Base-by-base conservation (phyloP, 345 rosid genomes). In the Fremontodendron californicum region DNA sequence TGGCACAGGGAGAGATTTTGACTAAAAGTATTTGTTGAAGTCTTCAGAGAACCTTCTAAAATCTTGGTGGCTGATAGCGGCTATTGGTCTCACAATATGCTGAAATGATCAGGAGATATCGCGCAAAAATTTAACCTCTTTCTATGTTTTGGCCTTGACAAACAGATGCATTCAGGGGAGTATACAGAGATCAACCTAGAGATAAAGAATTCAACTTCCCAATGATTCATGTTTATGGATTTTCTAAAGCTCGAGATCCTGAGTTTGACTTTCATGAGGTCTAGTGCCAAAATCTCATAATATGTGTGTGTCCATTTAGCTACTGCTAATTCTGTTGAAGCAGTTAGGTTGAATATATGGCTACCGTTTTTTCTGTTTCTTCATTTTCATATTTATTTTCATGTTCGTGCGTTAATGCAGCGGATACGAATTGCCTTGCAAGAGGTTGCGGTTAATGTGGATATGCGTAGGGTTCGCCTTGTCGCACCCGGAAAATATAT, bases 251-350 rank as follows among this genome's bases (percentile, higher is more conserved):
- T 75, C 52, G 82, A 78, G 99, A 93, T 86, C 97, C 95, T 6
- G 97, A 94, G 71, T 94, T 91, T 55, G 98, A 94, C 85, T 91
- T 93, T 73, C 95, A 94, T 21, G 91, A 93, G 98, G 98, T 91
- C 61, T 71, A 69, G 42, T 63, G 63, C 57, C 61, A 12, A 76
- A 77, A 46, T 68, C 78, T 64, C 6, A 54, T 11, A 31, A 65
- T 63, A 46, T 37, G 5, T 0, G 16, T 52, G 19, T 75, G 1
- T 62, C 18, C 15, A 27, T 71, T 33, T 58, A 29, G 18, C 39
- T 12, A 27, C 73, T 23, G 23, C 21, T 43, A 9, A 19, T 61
- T 12, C 12, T 0, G 18, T 10, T 25, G 42, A 31, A 55, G 5
- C 42, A 27, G 3, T n/a, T 13, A 62, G 19, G 1, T 11, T 31